Evolutionary conservation across 805 yeast genomes (phyloP), one percentile per base, ranked within the genome.

Genomic region (Saturnispora diversa): DNA sequence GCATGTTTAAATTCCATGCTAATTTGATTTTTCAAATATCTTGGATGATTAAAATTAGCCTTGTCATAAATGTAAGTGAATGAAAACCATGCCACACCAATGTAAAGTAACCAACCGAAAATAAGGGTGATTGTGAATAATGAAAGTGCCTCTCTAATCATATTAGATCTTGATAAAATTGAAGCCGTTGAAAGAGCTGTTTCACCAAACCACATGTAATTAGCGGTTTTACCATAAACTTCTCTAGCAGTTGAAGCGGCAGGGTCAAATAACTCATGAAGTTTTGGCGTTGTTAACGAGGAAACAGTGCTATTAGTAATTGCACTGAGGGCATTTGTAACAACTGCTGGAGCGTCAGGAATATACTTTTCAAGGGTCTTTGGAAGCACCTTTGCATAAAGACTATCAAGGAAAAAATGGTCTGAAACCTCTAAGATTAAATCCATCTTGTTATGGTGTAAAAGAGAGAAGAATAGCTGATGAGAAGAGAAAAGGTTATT

Each of bases 21-120:
- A 75, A 92, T 77, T 66, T 92, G 98, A 65, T 92, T 90, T 60
- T 92, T 92, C 63, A 92, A 72, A 62, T 84, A 90, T 60, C 95
- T 75, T 44, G 98, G 98, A 61, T 92, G 98, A 64, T 90, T 85
- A 72, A 90, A 86, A 44, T 86, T 84, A 40, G 79, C 78, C 57
- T 80, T 82, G 63, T 92, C 97, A 58, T 85, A 92, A 19, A 92
- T 77, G 50, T 81, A 76, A 27, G 69, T 50, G 59, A 84, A 92
- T 9, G 94, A 78, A n/a, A 83, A 52, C 12, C 78, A 68, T 3
- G 97, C 97, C 39, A 77, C 80, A 15, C 64, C 50, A 31, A 87
- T 66, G 61, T 92, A 92, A 33, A 90, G 62, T n/a, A 78, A 28
- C 84, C 90, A 80, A 31, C 97, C 98, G 53, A 90, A 88, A 5